These are phyloP conservation scores for Toxoplasma gondii DNA, from an alignment of 169 alveolate species.

Conservation along the genomic window DNA sequence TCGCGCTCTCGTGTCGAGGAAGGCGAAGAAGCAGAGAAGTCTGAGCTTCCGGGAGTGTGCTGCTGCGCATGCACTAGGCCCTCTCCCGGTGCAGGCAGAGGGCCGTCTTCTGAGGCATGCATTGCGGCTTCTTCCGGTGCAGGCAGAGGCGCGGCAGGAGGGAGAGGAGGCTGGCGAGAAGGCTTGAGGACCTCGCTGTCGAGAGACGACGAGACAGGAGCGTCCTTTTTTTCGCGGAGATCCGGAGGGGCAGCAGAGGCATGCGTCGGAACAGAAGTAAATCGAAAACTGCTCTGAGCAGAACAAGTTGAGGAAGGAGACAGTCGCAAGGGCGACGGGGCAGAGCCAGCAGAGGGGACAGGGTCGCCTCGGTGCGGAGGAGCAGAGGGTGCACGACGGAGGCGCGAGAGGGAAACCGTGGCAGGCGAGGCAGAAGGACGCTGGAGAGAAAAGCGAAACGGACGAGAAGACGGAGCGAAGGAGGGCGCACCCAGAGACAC, in stretches of 20 bases:
- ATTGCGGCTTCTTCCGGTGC: background rate
- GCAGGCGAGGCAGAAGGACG: background rate
- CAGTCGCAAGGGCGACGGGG: background rate
- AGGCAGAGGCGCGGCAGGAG: background rate
- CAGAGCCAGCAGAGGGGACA: background rate
- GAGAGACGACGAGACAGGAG: background rate
- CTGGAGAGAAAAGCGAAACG: background rate
- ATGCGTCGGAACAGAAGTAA: no score
- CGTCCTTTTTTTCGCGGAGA: no score
- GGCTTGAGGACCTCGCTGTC: background rate
- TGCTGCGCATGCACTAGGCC: background rate
- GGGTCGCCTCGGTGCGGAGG: background rate
- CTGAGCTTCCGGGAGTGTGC: background rate
- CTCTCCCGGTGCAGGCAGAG: background rate
- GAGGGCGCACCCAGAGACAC: background rate
- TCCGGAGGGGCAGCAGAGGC: no score
- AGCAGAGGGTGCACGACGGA: background rate
- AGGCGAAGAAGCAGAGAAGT: background rate
- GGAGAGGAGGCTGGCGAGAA: background rate
- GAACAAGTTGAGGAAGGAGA: no score
- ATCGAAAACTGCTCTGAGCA: no score
- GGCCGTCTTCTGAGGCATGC: background rate
- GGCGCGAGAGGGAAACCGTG: background rate
- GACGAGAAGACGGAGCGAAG: background rate
- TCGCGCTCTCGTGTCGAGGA: background rate